These are phyloP conservation scores for Stephania cephalantha DNA, from an alignment of 164 flowering plant species.

Conservation along the genomic window DNA sequence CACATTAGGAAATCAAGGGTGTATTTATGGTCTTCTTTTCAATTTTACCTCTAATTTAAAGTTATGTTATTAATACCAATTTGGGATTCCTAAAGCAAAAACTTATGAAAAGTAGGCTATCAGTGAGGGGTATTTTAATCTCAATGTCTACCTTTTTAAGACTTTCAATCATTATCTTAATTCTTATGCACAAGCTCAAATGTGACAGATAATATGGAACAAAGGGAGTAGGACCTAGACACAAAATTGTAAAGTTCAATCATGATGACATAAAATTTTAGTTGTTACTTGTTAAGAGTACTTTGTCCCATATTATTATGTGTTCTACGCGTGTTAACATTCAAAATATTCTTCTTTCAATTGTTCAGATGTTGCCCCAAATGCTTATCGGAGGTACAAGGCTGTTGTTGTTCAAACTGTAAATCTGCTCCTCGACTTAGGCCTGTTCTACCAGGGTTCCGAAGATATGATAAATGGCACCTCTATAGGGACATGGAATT, in stretches of 20 bases:
- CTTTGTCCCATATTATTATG: background rate
- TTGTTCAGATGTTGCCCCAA: constrained; percentile 52
- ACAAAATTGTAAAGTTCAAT: background rate
- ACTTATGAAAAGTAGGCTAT: too few species aligned
- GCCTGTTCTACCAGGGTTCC: constrained; percentile 55
- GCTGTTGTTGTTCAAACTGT: constrained; percentile 70
- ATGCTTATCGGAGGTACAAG: constrained; percentile 47
- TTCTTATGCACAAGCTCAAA: too few species aligned
- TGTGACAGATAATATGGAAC: background rate
- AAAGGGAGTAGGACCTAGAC: background rate
- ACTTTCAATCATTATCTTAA: too few species aligned
- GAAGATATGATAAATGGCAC: constrained; percentile 89
- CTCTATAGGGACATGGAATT: constrained; percentile 45
- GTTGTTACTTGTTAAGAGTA: background rate
- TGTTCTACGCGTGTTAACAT: background rate
- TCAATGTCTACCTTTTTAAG: too few species aligned
- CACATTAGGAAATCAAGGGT: too few species aligned
- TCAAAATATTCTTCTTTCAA: background rate
- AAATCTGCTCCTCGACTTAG: constrained; percentile 65
- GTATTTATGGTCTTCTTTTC: too few species aligned
- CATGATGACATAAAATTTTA: background rate
- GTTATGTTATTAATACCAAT: too few species aligned
- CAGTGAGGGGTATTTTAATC: too few species aligned
- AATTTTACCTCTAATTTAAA: too few species aligned
- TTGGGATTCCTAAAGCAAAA: too few species aligned